These are phyloP conservation scores for Fusarium algeriense DNA, from an alignment of 2,329 filamentous ascomycete species.

Conservation along the genomic window DNA sequence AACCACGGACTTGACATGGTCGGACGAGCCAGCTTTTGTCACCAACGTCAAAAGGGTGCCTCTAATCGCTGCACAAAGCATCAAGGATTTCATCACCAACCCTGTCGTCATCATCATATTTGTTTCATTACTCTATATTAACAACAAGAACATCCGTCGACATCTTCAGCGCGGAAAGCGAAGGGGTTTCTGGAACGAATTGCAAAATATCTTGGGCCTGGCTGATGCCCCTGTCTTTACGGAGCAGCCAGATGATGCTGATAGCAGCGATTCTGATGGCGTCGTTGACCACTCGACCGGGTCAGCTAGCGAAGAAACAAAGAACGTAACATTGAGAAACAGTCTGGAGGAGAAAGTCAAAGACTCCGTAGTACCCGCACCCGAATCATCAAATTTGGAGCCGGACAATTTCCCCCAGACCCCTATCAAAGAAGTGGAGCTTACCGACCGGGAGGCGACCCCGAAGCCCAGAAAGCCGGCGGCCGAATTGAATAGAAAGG, in stretches of 20 bases:
- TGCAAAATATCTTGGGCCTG: conserved; percentile 26
- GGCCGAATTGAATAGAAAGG: conserved; percentile 1
- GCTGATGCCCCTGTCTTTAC: background rate
- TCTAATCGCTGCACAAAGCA: conserved; percentile 61
- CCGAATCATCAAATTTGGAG: conserved; percentile 17
- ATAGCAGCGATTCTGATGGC: conserved; percentile 37
- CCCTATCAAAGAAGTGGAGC: conserved; percentile 18
- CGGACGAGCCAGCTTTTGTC: conserved; percentile 59
- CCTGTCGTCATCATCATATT: conserved; percentile 64
- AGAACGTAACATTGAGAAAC: background rate
- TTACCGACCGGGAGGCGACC: conserved; percentile 30
- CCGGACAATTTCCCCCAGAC: conserved; percentile 9
- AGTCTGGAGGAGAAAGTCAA: conserved; percentile 13
- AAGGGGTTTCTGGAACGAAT: conserved; percentile 48
- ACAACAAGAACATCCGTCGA: conserved; percentile 60
- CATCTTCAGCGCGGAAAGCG: conserved; percentile 53
- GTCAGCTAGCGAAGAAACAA: background rate
- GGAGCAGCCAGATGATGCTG: conserved; percentile 28
- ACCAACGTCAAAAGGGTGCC: conserved; percentile 65
- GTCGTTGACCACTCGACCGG: background rate
- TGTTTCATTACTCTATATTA: conserved; percentile 57
- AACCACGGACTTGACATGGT: conserved; percentile 41
- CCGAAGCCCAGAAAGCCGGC: conserved; percentile 23
- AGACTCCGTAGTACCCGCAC: conserved; percentile 6
- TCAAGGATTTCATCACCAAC: conserved; percentile 68